Evolutionary conservation across 1,284 basidiomycete species (phyloP), one percentile per base, ranked within the genome.

Genomic region (Puccinia polysora): DNA sequence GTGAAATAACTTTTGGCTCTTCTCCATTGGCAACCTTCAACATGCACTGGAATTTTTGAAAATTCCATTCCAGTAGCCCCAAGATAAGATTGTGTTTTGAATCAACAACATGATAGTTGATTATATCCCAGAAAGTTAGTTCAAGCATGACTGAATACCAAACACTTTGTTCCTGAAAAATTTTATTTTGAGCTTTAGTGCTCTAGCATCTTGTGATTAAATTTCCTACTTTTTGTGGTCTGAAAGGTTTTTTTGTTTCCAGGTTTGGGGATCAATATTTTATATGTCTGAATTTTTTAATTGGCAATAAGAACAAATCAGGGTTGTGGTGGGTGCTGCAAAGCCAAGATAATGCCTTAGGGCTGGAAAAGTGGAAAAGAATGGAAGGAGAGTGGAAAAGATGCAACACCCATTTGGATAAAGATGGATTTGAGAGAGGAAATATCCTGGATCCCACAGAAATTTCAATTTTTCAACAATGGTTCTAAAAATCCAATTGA

Each of bases 391-490:
- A 18, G 53, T 40, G 14, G 12, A 34, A 47, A 40, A 45, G n/a
- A 63, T 63, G 2, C 30, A 40, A 20, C 60, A 30, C n/a, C 60
- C 60, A 20, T 63, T 6, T n/a, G 36, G 36, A 47, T 47, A n/a
- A 12, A 23, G 36, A 18, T 23, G 40, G 14, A 40, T 63, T 45
- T 45, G 60, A 18, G 38, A 45, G 40, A 63, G 36, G 20, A 23
- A 70, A 4, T 80, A 70, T 0, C 81, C 81, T 12, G 65, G 55
- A 20, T 28, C 77, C 79, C 81, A 43, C 79, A 63, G 40, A 25
- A 36, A n/a, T 23, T 45, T 63, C 12, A 63, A n/a, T 30, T 63
- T 14, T 7, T 40, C 40, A 18, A 63, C 28, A 63, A 63, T 15
- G 18, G 60, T 34, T 45, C 20, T 8, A 18, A 63, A 18, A 7